Conservation (phyloP, 805 yeast species). For the Tetrapisispora pingtungensis region DNA sequence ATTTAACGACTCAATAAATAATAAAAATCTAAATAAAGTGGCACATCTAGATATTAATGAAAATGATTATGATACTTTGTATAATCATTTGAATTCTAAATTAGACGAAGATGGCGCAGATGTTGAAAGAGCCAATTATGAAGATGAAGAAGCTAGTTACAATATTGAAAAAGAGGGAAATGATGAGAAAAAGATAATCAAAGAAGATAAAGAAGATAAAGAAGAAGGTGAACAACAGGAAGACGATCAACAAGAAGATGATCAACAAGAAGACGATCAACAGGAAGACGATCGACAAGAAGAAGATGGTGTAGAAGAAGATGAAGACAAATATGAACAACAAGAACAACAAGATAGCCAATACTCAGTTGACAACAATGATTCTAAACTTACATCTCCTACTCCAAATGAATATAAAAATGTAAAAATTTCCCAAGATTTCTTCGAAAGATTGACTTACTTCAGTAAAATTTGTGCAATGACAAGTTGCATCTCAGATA, state of each 20-base stretch:
- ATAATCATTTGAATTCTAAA: no score
- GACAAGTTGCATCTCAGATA: conserved; percentile 28
- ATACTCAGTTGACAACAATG: not conserved
- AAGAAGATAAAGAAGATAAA: not conserved
- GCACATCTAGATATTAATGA: not conserved
- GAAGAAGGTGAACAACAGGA: not conserved
- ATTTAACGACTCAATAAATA: no score
- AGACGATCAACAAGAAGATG: not conserved
- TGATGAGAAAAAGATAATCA: not conserved
- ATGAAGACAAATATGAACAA: no score
- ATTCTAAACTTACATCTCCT: not conserved
- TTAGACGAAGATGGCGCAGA: not conserved
- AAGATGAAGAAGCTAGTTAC: no score
- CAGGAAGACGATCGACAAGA: not conserved
- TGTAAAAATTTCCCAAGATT: conserved; percentile 2
- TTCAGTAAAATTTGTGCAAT: conserved; percentile 28
- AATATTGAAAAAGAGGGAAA: not conserved
- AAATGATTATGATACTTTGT: no score
- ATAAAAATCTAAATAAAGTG: no score
- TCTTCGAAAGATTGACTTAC: conserved; percentile 26
- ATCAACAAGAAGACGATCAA: not conserved
- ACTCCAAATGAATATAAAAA: not conserved
- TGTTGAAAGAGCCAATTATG: not conserved
- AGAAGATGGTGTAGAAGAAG: not conserved
- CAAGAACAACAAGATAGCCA: no score